Evolutionary conservation across 2,329 filamentous ascomycete species (phyloP).

Genomic region (Knufia fluminis): DNA sequence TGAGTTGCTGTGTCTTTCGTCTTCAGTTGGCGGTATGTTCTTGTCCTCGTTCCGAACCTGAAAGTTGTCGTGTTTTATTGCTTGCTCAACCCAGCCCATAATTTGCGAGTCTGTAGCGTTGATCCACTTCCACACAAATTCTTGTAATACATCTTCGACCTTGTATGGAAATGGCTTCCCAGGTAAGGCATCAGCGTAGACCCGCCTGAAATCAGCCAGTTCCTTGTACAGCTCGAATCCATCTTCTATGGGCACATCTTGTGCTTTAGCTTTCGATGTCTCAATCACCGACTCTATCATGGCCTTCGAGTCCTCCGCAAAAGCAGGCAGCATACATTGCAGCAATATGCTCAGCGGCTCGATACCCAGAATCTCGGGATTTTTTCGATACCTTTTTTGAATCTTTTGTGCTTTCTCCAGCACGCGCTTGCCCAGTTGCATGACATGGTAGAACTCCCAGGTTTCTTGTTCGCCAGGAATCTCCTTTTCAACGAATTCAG

Average conservation of each 20-base stretch:
- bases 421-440: conserved; percentile 77
- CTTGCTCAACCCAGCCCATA: conserved; percentile 75
- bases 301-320: conserved; percentile 79
- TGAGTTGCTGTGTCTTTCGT: conserved; percentile 84
- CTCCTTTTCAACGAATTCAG: conserved; percentile 65
- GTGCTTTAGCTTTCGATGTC: conserved; percentile 56
- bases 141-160: conserved; percentile 73
- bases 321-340: conserved; percentile 75
- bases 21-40: conserved; percentile 58
- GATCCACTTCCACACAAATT: conserved; percentile 97
- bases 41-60: conserved; percentile 59
- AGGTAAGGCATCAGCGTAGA: conserved; percentile 68
- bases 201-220: conserved; percentile 70
- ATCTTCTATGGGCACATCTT: conserved; percentile 78
- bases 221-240: conserved; percentile 91
- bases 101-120: conserved; percentile 69
- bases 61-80: conserved; percentile 84
- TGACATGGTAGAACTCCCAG: conserved; percentile 87
- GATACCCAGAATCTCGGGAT: conserved; percentile 75
- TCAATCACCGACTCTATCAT: conserved; percentile 74
- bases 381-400: conserved; percentile 83
- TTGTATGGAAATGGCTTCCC: conserved; percentile 71
- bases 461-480: conserved; percentile 70
- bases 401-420: conserved; percentile 80
- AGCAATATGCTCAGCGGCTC: conserved; percentile 63